Evolutionary conservation across 345 rosid genomes (phyloP).

Genomic region (Toxicodendron radicans): DNA sequence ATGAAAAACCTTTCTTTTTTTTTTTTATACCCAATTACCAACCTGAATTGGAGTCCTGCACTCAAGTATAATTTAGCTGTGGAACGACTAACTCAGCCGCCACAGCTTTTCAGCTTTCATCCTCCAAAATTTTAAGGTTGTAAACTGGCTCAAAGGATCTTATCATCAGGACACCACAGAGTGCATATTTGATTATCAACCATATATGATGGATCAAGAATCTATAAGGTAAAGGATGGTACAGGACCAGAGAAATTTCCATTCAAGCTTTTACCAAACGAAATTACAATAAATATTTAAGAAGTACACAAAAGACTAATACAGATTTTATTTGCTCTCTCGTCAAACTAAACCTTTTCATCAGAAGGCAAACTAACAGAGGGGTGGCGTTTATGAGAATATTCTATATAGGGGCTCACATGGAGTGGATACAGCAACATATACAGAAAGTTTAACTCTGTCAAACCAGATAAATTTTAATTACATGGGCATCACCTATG

Average conservation of each 20-base stretch:
- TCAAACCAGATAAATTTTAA: constrained; percentile 15
- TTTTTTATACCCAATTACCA: background rate
- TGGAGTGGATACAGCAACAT: constrained; percentile 20
- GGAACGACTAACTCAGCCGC: background rate
- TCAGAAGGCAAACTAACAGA: constrained; percentile 4
- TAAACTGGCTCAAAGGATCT: background rate
- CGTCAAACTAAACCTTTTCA: background rate
- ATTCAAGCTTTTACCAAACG: background rate
- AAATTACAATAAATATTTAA: background rate
- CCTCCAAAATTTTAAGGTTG: background rate
- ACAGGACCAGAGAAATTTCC: no score
- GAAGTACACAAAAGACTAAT: background rate
- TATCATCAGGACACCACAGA: background rate
- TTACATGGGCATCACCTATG: constrained; percentile 28
- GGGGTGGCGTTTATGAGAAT: constrained; percentile 25
- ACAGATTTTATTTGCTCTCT: background rate
- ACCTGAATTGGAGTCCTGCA: background rate
- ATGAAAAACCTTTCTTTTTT: background rate
- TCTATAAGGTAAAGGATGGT: no score
- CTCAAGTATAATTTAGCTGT: background rate
- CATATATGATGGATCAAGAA: background rate
- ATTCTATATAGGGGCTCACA: background rate
- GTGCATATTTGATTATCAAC: no score
- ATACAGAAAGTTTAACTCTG: constrained; percentile 17
- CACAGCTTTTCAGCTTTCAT: background rate